phyloP scores from a whole-genome alignment of 2,329 filamentous ascomycete genomes.

The Exophiala phaeomuriformis region DNA sequence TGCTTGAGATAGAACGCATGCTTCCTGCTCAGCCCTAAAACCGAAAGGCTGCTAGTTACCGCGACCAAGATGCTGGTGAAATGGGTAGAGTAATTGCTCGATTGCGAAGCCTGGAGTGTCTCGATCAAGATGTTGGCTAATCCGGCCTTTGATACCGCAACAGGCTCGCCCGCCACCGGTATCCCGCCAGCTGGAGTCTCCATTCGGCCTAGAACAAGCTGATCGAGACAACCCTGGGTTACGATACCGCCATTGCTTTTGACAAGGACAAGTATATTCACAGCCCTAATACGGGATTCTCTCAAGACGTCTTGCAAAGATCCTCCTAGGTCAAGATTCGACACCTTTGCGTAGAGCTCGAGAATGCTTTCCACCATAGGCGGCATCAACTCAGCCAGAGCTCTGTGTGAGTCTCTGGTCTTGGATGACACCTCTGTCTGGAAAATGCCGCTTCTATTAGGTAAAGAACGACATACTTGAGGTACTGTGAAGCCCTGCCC shows the following conservation, averaged over 20 bases:
- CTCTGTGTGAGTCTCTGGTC: slow-evolving; percentile 10
- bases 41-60: slow-evolving; percentile 76
- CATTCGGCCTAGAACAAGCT: slow-evolving; percentile 6
- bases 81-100: slow-evolving; percentile 17
- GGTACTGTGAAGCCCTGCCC: slow-evolving; percentile 61
- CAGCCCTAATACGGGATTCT: slow-evolving; percentile 17
- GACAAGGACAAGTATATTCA: slow-evolving; percentile 17
- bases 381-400: slow-evolving; percentile 16
- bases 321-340: slow-evolving; percentile 20
- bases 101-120: slow-evolving; percentile 19
- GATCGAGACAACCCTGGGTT: slow-evolving; percentile 10
- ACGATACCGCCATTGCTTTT: slow-evolving; percentile 14
- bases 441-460: slow-evolving; percentile 15
- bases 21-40: slow-evolving; percentile 74
- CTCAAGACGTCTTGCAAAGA: slow-evolving; percentile 19
- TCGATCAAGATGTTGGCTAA: slow-evolving; percentile 22
- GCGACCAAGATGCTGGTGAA: slow-evolving; percentile 44
- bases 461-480: slow-evolving; percentile 16
- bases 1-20: slow-evolving; percentile 86
- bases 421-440: slow-evolving; percentile 8
- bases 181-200: background rate
- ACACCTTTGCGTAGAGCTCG: slow-evolving; percentile 18
- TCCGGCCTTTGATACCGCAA: slow-evolving; percentile 19
- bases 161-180: slow-evolving; percentile 9
- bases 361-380: slow-evolving; percentile 20